Percentiles rank a stretch among this genome's conserved stretches.
Conservation (phyloP, 1,284 basidiomycete species). For the Meripilus lineatus region DNA sequence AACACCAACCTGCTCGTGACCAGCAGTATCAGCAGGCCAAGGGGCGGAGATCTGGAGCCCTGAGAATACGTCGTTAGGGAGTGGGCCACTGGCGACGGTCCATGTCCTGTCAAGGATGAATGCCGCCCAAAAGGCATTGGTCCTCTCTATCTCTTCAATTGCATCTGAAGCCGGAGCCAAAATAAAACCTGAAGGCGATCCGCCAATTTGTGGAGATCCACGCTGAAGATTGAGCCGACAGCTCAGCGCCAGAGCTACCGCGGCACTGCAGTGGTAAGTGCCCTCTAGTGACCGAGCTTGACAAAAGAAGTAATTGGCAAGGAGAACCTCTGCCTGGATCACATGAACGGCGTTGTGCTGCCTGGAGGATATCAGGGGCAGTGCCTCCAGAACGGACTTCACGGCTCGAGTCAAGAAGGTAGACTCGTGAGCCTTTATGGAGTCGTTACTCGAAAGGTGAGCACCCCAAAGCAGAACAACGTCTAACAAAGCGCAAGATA, state of each 20-base stretch:
- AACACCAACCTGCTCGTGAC: slow-evolving; percentile 16
- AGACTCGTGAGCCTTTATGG: slow-evolving; percentile 15
- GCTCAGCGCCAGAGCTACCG: slow-evolving; percentile 34
- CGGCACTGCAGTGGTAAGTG: slow-evolving; percentile 35
- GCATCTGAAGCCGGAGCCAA: slow-evolving; percentile 16
- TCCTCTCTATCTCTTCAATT: slow-evolving; percentile 35
- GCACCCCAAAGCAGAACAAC: slow-evolving; percentile 20
- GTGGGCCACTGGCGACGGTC: slow-evolving; percentile 30
- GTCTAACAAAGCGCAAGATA: slow-evolving; percentile 10
- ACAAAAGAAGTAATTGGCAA: slow-evolving; percentile 40
- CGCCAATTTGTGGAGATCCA: slow-evolving; percentile 1
- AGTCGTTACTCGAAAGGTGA: slow-evolving; percentile 15
- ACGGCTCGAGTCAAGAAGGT: slow-evolving; percentile 24
- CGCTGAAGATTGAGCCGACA: slow-evolving; percentile 23
- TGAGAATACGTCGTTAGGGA: slow-evolving; percentile 5
- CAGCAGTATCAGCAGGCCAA: slow-evolving; percentile 29
- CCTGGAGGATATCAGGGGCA: slow-evolving; percentile 24
- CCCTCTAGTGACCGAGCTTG: slow-evolving; percentile 38
- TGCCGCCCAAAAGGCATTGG: slow-evolving; percentile 41
- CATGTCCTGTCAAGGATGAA: slow-evolving; percentile 37
- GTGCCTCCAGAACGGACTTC: slow-evolving; percentile 22
- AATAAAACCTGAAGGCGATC: neutral
- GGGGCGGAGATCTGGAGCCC: slow-evolving; percentile 26
- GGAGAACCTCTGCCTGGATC: slow-evolving; percentile 40
- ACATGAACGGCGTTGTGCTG: slow-evolving; percentile 24